phyloP scores from a whole-genome alignment of 306 rosid species.

The Dalbergia cochinchinensis region DNA sequence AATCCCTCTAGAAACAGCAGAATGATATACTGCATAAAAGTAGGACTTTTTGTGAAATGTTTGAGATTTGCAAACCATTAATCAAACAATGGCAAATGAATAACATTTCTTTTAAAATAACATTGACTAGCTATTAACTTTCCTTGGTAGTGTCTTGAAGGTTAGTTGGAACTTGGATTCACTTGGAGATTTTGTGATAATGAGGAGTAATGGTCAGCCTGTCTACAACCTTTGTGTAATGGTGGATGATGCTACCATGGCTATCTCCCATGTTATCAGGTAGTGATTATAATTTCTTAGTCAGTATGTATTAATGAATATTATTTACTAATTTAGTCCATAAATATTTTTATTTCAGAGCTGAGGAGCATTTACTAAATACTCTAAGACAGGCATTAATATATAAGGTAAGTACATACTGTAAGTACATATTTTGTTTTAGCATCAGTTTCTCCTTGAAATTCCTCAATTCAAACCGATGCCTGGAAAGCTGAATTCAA shows the following conservation, averaged over 20 bases:
- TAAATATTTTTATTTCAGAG: slow-evolving; percentile 59
- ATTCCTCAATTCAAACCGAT: background rate
- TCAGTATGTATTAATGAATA: slow-evolving; percentile 19
- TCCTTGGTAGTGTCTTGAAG: slow-evolving; percentile 88
- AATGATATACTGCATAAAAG: background rate
- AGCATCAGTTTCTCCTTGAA: background rate
- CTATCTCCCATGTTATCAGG: slow-evolving; percentile 98
- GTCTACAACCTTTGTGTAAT: slow-evolving; percentile 98
- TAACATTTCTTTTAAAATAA: slow-evolving; percentile 16
- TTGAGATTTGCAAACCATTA: slow-evolving; percentile 1
- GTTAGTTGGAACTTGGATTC: slow-evolving; percentile 99
- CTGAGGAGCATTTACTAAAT: slow-evolving; percentile 91
- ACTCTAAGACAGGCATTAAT: slow-evolving; percentile 88
- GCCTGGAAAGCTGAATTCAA: slow-evolving; percentile 1
- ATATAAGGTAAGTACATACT: slow-evolving; percentile 71
- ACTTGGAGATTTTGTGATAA: slow-evolving; percentile 95
- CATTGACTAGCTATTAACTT: slow-evolving; percentile 57
- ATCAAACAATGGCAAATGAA: slow-evolving; percentile 11
- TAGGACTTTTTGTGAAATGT: background rate
- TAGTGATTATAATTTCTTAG: slow-evolving; percentile 45
- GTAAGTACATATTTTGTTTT: slow-evolving; percentile 25
- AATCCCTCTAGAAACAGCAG: background rate
- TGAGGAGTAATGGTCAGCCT: slow-evolving; percentile 99
- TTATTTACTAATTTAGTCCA: slow-evolving; percentile 30
- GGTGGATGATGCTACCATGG: slow-evolving; percentile 99